Conservation (phyloP, 2,329 filamentous ascomycete species). For the Diplocarpon rosae region DNA sequence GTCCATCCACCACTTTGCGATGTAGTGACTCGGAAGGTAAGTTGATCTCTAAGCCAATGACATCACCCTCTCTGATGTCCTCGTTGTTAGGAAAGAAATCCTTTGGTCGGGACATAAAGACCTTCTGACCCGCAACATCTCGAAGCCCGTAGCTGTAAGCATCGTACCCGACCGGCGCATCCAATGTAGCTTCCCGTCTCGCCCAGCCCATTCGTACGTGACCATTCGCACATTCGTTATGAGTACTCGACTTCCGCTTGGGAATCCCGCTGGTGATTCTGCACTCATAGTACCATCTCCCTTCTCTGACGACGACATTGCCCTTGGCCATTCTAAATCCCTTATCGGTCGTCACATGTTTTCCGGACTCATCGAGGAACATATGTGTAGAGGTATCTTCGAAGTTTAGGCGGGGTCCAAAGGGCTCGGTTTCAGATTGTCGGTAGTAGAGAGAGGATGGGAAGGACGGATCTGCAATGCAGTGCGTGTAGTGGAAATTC, state of each 20-base stretch:
- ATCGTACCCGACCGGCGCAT: slow-evolving; percentile 77
- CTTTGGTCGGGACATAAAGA: slow-evolving; percentile 87
- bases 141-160: slow-evolving; percentile 90
- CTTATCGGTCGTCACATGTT: slow-evolving; percentile 78
- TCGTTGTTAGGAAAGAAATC: slow-evolving; percentile 74
- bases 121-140: slow-evolving; percentile 81
- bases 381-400: slow-evolving; percentile 84
- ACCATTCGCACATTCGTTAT: slow-evolving; percentile 26
- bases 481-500: slow-evolving; percentile 79
- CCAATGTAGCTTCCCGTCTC: slow-evolving; percentile 66
- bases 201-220: slow-evolving; percentile 83
- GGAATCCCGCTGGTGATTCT: slow-evolving; percentile 71
- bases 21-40: slow-evolving; percentile 79
- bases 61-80: slow-evolving; percentile 77
- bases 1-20: slow-evolving; percentile 74
- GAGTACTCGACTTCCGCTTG: slow-evolving; percentile 22
- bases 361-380: slow-evolving; percentile 65
- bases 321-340: slow-evolving; percentile 85
- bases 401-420: slow-evolving; percentile 76
- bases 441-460: slow-evolving; percentile 82
- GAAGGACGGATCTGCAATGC: slow-evolving; percentile 80
- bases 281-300: slow-evolving; percentile 89
- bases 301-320: slow-evolving; percentile 83
- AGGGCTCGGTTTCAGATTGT: slow-evolving; percentile 76
- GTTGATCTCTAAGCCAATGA: slow-evolving; percentile 87